phyloP scores from a whole-genome alignment of 202 grass and related monocot genomes.

The Schoenoplectus tabernaemontani region DNA sequence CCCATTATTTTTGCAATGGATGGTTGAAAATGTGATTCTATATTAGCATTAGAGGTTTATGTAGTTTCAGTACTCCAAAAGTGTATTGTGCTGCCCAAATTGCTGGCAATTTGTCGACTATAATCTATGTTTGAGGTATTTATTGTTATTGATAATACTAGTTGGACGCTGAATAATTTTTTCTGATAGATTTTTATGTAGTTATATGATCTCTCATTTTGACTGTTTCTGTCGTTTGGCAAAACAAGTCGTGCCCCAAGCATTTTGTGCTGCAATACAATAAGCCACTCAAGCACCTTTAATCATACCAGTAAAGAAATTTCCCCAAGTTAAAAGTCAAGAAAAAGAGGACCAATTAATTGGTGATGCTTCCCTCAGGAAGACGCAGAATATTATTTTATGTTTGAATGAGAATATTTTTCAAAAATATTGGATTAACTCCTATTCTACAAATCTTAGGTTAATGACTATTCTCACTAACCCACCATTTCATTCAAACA shows the following conservation, averaged over 20 bases:
- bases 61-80: not conserved
- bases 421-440: too few relatives aligned
- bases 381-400: too few relatives aligned
- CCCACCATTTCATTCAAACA: too few relatives aligned
- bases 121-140: not conserved
- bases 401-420: too few relatives aligned
- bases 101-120: not conserved
- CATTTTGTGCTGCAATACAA: not conserved
- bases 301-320: not conserved
- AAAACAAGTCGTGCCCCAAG: not conserved
- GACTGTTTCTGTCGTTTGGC: not conserved
- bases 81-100: not conserved
- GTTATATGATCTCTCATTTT: not conserved
- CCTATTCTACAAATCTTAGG: too few relatives aligned
- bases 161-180: not conserved
- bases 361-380: too few relatives aligned
- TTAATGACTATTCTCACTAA: too few relatives aligned
- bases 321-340: not conserved
- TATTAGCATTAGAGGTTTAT: not conserved
- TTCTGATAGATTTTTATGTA: not conserved
- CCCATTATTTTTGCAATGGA: not conserved
- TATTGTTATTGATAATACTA: not conserved
- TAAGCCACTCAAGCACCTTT: not conserved
- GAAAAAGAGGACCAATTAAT: not conserved
- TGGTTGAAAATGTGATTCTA: not conserved